phyloP scores from a whole-genome alignment of 176 grass and related monocot species.

The Oryza glumipatula region DNA sequence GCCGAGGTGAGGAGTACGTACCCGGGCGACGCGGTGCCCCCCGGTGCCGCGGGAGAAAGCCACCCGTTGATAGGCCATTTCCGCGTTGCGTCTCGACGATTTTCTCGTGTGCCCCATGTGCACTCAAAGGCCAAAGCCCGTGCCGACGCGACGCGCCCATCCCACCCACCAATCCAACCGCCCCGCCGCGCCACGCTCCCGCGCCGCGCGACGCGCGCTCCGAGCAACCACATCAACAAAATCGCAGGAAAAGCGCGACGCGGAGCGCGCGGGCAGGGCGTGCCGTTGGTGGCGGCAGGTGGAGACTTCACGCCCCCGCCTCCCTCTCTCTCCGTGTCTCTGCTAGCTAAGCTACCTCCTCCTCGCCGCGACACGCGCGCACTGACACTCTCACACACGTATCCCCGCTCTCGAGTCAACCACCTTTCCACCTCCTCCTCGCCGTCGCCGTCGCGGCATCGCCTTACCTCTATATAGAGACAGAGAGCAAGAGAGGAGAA shows the following conservation, averaged over 20 bases:
- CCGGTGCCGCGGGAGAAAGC: no score
- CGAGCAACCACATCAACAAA: background rate
- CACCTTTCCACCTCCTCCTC: constrained; percentile 19
- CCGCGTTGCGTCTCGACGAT: background rate
- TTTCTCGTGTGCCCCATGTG: constrained; percentile 17
- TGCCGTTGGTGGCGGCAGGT: constrained; percentile 45
- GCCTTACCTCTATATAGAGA: constrained; percentile 30
- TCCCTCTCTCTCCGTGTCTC: background rate
- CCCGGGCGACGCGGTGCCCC: no score
- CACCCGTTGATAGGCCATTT: background rate
- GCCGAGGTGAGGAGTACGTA: no score
- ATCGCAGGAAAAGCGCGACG: background rate
- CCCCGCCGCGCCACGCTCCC: background rate
- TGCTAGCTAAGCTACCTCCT: background rate
- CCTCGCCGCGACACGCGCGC: constrained; percentile 35
- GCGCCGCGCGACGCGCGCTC: constrained; percentile 27
- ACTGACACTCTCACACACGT: background rate
- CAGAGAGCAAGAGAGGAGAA: background rate
- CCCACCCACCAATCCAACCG: constrained; percentile 42
- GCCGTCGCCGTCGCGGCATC: background rate
- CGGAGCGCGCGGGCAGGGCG: background rate
- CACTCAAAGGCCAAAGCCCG: background rate
- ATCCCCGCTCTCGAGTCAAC: constrained; percentile 37
- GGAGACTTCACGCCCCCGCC: constrained; percentile 48
- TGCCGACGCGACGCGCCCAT: constrained; percentile 23